A percentile compares a stretch with the other conserved stretches of the same genome.
These are phyloP conservation scores for Kluyveromyces wickerhamii DNA, from an alignment of 805 yeast genomes.

Conservation along the genomic window DNA sequence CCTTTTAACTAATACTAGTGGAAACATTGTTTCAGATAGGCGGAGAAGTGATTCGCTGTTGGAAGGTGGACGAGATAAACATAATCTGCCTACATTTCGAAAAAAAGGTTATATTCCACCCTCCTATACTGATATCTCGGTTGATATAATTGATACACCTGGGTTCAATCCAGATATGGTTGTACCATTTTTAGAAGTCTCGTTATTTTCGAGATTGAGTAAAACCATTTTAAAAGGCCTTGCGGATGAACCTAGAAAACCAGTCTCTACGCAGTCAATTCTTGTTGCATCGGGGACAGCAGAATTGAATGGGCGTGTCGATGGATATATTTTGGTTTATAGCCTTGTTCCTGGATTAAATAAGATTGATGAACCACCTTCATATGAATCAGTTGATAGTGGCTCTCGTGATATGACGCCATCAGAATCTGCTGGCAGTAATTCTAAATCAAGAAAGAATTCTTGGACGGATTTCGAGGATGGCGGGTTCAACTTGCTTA, in stretches of 20 bases:
- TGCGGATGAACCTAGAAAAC: slow-evolving; percentile 53
- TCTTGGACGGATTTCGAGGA: slow-evolving; percentile 14
- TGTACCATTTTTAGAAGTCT: slow-evolving; percentile 70
- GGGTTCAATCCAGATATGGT: slow-evolving; percentile 57
- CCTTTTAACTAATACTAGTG: not conserved
- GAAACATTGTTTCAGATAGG: slow-evolving; percentile 1
- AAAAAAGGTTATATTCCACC: slow-evolving; percentile 37
- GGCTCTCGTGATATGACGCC: not conserved
- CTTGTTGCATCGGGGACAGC: slow-evolving; percentile 74
- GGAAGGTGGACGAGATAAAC: not conserved
- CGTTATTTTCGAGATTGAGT: slow-evolving; percentile 54
- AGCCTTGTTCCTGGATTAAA: slow-evolving; percentile 55
- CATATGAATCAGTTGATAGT: slow-evolving; percentile 28
- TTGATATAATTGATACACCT: slow-evolving; percentile 71
- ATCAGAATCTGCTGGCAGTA: slow-evolving; percentile 6
- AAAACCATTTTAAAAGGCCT: slow-evolving; percentile 51
- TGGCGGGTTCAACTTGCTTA: slow-evolving; percentile 26
- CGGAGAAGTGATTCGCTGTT: not conserved
- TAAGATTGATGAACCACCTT: slow-evolving; percentile 41
- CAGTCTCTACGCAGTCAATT: slow-evolving; percentile 58
- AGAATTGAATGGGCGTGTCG: slow-evolving; percentile 66
- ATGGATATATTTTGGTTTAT: slow-evolving; percentile 65
- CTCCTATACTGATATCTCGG: slow-evolving; percentile 46
- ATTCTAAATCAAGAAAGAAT: slow-evolving; percentile 7
- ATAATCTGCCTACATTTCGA: slow-evolving; percentile 8